phyloP scores from a whole-genome alignment of 768 basidiomycete genomes.

The Boletales sp. region DNA sequence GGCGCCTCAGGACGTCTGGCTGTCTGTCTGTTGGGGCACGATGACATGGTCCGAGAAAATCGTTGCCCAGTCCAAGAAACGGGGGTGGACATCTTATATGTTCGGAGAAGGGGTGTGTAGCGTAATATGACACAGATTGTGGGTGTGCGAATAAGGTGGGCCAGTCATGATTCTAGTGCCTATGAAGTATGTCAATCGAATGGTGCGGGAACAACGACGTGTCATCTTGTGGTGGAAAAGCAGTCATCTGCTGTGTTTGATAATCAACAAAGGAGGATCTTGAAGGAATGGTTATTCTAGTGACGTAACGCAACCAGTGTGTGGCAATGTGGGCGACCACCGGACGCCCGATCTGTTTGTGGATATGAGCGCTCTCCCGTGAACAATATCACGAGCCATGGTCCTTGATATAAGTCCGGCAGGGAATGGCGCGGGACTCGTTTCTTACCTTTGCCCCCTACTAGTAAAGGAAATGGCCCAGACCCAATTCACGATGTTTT shows the following conservation, averaged over 20 bases:
- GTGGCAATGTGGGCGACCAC: background rate
- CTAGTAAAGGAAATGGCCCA: too few species aligned
- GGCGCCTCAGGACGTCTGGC: background rate
- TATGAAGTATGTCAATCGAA: background rate
- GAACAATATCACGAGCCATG: background rate
- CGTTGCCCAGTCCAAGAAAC: background rate
- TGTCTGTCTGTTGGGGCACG: slow-evolving; percentile 5
- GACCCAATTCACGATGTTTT: too few species aligned
- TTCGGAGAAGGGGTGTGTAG: background rate
- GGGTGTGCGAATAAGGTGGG: background rate
- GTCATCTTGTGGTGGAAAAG: background rate
- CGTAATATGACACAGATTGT: background rate
- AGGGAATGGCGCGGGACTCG: too few species aligned
- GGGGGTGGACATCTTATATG: background rate
- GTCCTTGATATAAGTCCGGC: background rate
- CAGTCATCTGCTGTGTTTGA: background rate
- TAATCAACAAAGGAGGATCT: background rate
- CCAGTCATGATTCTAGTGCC: background rate
- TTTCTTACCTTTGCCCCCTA: too few species aligned
- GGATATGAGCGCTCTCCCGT: background rate
- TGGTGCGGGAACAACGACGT: background rate
- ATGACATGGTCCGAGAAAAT: slow-evolving; percentile 1
- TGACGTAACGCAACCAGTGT: background rate
- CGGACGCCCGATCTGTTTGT: background rate
- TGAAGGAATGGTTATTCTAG: background rate